phyloP scores from a whole-genome alignment of 148 eudicot genomes.

The Camellia sinensis region DNA sequence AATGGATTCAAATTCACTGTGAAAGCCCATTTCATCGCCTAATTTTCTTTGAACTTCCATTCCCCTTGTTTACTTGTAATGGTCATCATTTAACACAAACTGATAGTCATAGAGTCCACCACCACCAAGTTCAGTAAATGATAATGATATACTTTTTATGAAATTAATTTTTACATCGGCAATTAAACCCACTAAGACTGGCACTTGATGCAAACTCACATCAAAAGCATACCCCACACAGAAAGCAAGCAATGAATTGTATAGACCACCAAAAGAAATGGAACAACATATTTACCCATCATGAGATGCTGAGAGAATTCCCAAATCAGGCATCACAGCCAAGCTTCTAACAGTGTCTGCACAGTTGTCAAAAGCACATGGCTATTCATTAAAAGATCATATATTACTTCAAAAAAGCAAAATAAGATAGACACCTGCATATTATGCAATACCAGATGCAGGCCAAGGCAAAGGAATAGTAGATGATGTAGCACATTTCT shows the following conservation, averaged over 20 bases:
- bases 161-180: background rate
- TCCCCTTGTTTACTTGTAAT: background rate
- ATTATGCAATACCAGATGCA: background rate
- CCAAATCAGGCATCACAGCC: slow-evolving; percentile 71
- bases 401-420: background rate
- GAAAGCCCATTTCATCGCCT: background rate
- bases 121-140: background rate
- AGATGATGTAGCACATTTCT: background rate
- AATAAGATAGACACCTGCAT: background rate
- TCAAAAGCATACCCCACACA: background rate
- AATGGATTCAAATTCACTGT: background rate
- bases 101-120: background rate
- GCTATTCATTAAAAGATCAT: slow-evolving; percentile 9
- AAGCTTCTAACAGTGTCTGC: slow-evolving; percentile 92
- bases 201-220: background rate
- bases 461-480: background rate
- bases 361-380: slow-evolving; percentile 11
- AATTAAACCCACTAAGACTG: background rate
- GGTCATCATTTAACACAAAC: background rate
- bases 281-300: slow-evolving; percentile 63
- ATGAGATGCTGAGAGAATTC: slow-evolving; percentile 94
- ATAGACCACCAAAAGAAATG: background rate
- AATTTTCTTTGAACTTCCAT: background rate
- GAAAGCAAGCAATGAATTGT: background rate
- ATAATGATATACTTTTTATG: background rate